These are phyloP conservation scores for Funneliformis mosseae DNA, from an alignment of 192 early-diverging fungal species.

Conservation along the genomic window DNA sequence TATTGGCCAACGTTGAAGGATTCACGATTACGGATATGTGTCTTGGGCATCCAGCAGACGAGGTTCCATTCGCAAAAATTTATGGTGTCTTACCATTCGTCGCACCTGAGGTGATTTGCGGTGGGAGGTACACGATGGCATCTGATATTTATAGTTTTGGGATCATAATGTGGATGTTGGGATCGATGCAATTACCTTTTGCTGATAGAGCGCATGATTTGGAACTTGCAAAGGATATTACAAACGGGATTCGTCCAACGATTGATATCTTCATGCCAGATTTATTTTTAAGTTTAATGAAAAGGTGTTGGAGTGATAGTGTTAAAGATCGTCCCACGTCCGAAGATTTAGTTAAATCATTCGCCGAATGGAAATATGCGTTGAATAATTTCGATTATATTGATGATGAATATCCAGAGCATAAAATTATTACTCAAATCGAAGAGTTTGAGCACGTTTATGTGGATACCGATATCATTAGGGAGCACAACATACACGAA, in stretches of 20 bases:
- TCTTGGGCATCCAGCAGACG: not conserved
- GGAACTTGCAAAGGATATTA: not conserved
- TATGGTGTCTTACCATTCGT: constrained; percentile 10
- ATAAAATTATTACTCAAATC: not conserved
- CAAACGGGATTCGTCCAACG: not conserved
- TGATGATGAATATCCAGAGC: not conserved
- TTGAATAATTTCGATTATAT: not conserved
- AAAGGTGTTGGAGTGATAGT: not conserved
- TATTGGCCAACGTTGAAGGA: not conserved
- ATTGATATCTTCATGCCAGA: not conserved
- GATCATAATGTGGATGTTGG: not conserved
- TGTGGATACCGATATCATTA: not conserved
- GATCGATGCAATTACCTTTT: not conserved
- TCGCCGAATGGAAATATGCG: not conserved
- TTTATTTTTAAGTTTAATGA: not conserved
- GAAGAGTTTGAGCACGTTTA: not conserved
- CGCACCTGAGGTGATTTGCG: not conserved
- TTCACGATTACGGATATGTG: not conserved
- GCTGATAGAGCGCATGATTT: not conserved
- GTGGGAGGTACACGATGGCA: not conserved
- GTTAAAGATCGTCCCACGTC: not conserved
- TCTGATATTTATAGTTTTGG: constrained; percentile 9
- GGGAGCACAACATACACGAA: not conserved
- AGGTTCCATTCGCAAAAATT: not conserved
- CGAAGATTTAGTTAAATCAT: not conserved